These are phyloP conservation scores for Saitoella complicata DNA, from an alignment of 805 yeast genomes.

Conservation along the genomic window DNA sequence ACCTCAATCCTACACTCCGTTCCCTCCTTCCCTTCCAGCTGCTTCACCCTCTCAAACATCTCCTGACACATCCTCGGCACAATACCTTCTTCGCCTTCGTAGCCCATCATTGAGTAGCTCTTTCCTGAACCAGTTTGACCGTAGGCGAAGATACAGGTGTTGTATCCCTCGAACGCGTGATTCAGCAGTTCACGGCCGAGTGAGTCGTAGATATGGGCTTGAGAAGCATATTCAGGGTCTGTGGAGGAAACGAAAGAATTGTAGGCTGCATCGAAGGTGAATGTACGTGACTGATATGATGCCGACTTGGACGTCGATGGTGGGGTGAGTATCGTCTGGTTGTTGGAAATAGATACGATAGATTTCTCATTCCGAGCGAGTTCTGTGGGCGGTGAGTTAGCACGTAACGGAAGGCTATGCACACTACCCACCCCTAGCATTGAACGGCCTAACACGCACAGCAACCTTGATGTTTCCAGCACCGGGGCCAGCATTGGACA, in stretches of 20 bases:
- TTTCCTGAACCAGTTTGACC: conserved; percentile 82
- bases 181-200: conserved; percentile 45
- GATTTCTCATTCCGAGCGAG: conserved; percentile 8
- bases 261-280: neutral
- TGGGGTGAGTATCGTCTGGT: conserved; percentile 6
- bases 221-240: too few relatives aligned
- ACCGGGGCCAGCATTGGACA: neutral
- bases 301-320: too few relatives aligned
- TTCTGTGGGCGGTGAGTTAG: too few relatives aligned
- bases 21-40: conserved; percentile 17
- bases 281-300: too few relatives aligned
- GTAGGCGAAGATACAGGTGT: conserved; percentile 60
- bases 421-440: conserved; percentile 18
- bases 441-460: conserved; percentile 25
- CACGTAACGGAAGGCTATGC: too few relatives aligned
- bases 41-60: conserved; percentile 30
- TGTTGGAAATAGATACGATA: conserved; percentile 6
- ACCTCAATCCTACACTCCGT: conserved; percentile 27
- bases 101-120: conserved; percentile 62
- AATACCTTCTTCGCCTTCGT: conserved; percentile 37
- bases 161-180: conserved; percentile 53
- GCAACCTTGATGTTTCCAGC: conserved; percentile 24
- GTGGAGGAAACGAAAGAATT: neutral
- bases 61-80: conserved; percentile 45
- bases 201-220: conserved; percentile 28